phyloP scores from a whole-genome alignment of 805 yeast genomes.

The Komagataella populi region DNA sequence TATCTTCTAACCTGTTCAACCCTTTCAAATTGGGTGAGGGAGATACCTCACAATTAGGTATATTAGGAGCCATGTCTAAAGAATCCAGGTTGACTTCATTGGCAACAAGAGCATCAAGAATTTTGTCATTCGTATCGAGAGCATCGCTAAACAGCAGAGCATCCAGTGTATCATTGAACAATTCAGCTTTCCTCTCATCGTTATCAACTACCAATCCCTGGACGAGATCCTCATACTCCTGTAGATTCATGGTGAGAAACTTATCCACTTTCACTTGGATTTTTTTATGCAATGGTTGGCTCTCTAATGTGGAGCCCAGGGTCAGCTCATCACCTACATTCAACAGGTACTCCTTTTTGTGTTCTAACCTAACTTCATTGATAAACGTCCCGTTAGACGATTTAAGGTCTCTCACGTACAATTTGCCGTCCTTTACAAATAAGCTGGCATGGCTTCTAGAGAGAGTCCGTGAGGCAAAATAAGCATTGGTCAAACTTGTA shows the following conservation, averaged over 20 bases:
- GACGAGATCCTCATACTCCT: conserved; percentile 12
- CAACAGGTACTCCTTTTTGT: conserved; percentile 50
- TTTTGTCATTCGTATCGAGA: conserved; percentile 17
- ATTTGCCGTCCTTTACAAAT: conserved; percentile 45
- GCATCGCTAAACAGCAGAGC: conserved; percentile 22
- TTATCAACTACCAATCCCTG: conserved; percentile 13
- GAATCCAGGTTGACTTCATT: conserved; percentile 12
- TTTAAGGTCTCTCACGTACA: conserved; percentile 75
- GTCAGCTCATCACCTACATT: conserved; percentile 81
- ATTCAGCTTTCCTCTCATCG: conserved; percentile 13
- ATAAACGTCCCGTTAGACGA: conserved; percentile 93
- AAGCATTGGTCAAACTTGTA: conserved; percentile 70
- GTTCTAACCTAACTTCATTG: conserved; percentile 56
- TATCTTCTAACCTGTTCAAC: conserved; percentile 37
- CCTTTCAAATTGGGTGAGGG: conserved; percentile 30
- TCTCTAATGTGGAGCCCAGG: conserved; percentile 80
- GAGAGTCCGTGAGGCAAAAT: conserved; percentile 85
- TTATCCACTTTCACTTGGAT: conserved; percentile 76
- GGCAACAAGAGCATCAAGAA: conserved; percentile 11
- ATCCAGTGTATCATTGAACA: conserved; percentile 20
- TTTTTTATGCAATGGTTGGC: conserved; percentile 60
- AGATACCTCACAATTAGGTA: conserved; percentile 3
- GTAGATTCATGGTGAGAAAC: conserved; percentile 40
- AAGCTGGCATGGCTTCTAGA: conserved; percentile 91
- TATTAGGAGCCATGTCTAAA: conserved; percentile 4